These are phyloP conservation scores for Epichloe scottii DNA, from an alignment of 2,329 filamentous ascomycete species.

Conservation along the genomic window DNA sequence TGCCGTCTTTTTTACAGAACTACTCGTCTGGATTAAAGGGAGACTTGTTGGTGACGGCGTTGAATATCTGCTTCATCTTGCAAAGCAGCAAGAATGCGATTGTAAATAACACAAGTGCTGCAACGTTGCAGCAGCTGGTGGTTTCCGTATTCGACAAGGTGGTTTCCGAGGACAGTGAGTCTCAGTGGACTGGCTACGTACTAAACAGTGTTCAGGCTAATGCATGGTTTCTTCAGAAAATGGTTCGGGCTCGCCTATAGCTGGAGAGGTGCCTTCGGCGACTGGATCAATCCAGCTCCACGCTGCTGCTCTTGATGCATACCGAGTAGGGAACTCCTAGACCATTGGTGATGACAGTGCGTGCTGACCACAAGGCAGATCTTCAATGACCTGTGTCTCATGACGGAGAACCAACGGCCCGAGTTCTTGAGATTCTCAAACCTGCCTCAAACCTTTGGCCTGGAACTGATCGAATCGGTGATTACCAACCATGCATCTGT, in stretches of 20 bases:
- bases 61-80: slow-evolving; percentile 85
- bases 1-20: slow-evolving; percentile 82
- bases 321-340: slow-evolving; percentile 41
- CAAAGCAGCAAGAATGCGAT: slow-evolving; percentile 87
- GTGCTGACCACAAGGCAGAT: slow-evolving; percentile 35
- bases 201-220: not conserved
- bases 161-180: slow-evolving; percentile 59
- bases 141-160: slow-evolving; percentile 92
- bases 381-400: slow-evolving; percentile 78
- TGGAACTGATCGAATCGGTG: slow-evolving; percentile 87
- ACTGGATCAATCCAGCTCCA: slow-evolving; percentile 54
- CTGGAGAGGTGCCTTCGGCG: slow-evolving; percentile 55
- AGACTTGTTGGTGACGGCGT: slow-evolving; percentile 64
- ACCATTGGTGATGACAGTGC: too few relatives aligned
- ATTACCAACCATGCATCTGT: slow-evolving; percentile 74
- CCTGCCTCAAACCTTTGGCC: slow-evolving; percentile 68
- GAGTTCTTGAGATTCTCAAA: slow-evolving; percentile 70
- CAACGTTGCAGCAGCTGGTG: slow-evolving; percentile 89
- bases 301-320: slow-evolving; percentile 73
- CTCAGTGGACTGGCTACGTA: not conserved
- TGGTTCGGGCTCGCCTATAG: slow-evolving; percentile 39
- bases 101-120: slow-evolving; percentile 89
- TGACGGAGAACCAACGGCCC: slow-evolving; percentile 73
- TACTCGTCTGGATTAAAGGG: slow-evolving; percentile 73
- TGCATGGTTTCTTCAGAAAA: slow-evolving; percentile 20